These are phyloP conservation scores for Tilletiaria anomala DNA, from an alignment of 1,284 basidiomycete species.

Conservation along the genomic window DNA sequence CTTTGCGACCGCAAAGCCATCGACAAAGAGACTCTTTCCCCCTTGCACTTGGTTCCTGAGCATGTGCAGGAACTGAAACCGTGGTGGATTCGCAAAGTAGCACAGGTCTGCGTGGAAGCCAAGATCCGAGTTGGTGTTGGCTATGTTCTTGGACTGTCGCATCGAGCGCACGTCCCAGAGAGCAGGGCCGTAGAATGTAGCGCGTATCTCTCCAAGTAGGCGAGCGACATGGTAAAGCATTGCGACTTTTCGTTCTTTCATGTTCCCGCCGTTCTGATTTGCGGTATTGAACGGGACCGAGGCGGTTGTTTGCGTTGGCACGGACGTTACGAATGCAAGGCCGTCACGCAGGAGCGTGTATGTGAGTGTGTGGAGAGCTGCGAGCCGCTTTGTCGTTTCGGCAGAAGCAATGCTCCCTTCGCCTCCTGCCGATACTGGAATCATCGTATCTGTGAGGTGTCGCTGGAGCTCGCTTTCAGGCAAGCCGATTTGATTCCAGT, in stretches of 20 bases:
- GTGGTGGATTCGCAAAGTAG: constrained; percentile 51
- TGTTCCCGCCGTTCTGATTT: constrained; percentile 1
- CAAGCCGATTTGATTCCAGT: constrained; percentile 1
- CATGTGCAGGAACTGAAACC: constrained; percentile 81
- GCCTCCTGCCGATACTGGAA: not conserved
- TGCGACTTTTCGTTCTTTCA: constrained; percentile 8
- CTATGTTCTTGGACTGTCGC: constrained; percentile 64
- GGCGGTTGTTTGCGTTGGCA: constrained; percentile 46
- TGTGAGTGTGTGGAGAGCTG: constrained; percentile 27
- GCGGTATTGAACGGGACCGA: not conserved
- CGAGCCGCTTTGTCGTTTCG: constrained; percentile 3
- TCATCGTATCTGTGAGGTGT: not conserved
- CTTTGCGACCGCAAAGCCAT: constrained; percentile 57
- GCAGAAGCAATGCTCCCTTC: not conserved
- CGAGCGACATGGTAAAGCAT: constrained; percentile 16
- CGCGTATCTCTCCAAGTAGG: constrained; percentile 56
- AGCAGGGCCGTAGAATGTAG: constrained; percentile 69
- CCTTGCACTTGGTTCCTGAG: constrained; percentile 57
- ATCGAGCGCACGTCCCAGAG: constrained; percentile 79
- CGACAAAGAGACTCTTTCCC: constrained; percentile 76
- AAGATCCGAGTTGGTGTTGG: constrained; percentile 80
- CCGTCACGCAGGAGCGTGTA: constrained; percentile 44
- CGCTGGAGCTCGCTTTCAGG: constrained; percentile 1
- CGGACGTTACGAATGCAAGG: constrained; percentile 46
- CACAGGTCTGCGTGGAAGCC: constrained; percentile 72